phyloP scores from a whole-genome alignment of 345 rosid species.

The Bruguiera parviflora region DNA sequence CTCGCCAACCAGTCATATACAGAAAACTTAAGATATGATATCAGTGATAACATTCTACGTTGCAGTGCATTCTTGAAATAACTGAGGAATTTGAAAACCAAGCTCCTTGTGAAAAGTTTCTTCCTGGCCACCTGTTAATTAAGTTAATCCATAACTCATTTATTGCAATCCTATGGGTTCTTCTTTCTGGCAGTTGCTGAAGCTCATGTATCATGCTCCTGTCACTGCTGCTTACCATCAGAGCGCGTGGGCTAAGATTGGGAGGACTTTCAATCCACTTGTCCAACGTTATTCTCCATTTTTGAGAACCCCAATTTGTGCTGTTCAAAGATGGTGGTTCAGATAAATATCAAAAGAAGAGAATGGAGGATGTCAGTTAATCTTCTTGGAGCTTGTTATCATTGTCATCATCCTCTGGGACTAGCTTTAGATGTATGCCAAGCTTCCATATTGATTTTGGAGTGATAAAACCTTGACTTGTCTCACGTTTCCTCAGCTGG shows the following conservation, averaged over 20 bases:
- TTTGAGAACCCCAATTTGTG: constrained; percentile 57
- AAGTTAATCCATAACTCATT: not conserved
- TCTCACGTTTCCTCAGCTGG: no score
- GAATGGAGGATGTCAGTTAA: no score
- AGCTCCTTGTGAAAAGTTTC: no score
- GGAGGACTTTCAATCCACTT: constrained; percentile 57
- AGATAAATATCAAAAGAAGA: constrained; percentile 35
- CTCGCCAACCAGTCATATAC: no score
- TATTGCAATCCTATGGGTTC: not conserved
- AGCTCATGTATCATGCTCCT: constrained; percentile 96
- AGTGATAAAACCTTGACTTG: no score
- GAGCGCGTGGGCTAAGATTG: constrained; percentile 79
- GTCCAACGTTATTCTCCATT: constrained; percentile 69
- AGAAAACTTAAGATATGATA: no score
- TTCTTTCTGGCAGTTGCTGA: constrained; percentile 57
- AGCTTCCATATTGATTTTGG: no score
- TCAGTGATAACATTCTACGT: not conserved
- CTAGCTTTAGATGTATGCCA: no score
- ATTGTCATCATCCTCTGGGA: no score
- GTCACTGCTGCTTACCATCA: constrained; percentile 83
- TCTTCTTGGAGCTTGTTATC: not conserved
- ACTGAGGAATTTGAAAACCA: not conserved
- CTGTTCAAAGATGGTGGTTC: constrained; percentile 89
- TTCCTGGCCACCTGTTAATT: no score
- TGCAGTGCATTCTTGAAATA: not conserved